Evolutionary conservation across 1,284 basidiomycete genomes (phyloP).

Genomic region (Marasmius tenuissimus): DNA sequence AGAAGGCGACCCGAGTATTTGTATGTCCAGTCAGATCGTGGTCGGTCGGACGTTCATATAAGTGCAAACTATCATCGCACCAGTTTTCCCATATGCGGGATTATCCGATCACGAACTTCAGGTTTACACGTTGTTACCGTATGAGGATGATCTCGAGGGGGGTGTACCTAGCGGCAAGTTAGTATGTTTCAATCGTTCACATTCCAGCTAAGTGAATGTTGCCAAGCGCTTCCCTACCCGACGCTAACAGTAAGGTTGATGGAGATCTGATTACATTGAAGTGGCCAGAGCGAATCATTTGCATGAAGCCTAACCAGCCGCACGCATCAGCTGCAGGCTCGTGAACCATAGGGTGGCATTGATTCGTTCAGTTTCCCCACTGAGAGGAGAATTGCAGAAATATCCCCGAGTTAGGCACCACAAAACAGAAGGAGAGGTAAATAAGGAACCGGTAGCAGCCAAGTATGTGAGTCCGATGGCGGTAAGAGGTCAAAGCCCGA

Average conservation of each 20-base stretch:
- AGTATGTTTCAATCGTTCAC: not conserved
- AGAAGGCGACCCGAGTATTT: slow-evolving; percentile 10
- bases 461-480: no score
- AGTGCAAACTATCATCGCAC: slow-evolving; percentile 11
- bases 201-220: not conserved
- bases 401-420: no score
- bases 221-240: not conserved
- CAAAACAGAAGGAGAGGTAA: no score
- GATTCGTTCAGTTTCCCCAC: no score
- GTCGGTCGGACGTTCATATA: slow-evolving; percentile 7
- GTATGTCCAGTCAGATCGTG: slow-evolving; percentile 12
- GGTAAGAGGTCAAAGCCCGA: no score
- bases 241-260: not conserved
- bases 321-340: no score
- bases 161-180: not conserved
- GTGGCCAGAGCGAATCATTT: no score
- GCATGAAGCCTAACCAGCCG: no score
- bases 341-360: no score
- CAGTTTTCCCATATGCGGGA: slow-evolving; percentile 12
- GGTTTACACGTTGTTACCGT: slow-evolving; percentile 6
- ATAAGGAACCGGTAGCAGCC: no score
- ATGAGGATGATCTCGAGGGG: slow-evolving; percentile 1
- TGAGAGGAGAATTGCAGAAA: no score
- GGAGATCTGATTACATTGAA: no score
- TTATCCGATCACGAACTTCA: slow-evolving; percentile 11